These are phyloP conservation scores for Plenodomus tracheiphilus DNA, from an alignment of 2,329 filamentous ascomycete genomes.

Conservation along the genomic window DNA sequence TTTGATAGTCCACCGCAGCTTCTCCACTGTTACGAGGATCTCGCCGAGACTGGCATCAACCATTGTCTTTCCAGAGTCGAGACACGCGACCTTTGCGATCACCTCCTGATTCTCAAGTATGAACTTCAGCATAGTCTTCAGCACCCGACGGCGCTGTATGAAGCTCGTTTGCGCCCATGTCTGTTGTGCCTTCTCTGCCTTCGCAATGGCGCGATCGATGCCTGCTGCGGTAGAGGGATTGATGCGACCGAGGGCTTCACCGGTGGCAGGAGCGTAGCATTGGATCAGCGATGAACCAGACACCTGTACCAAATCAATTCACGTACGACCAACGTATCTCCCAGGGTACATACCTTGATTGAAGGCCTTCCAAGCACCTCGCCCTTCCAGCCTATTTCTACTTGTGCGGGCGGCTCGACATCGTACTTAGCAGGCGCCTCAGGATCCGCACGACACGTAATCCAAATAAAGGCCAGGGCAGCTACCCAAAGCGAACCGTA, in stretches of 20 bases:
- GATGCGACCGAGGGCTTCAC: conserved; percentile 76
- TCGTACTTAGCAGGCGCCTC: conserved; percentile 60
- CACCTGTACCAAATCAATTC: conserved; percentile 45
- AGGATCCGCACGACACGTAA: conserved; percentile 30
- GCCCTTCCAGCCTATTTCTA: conserved; percentile 57
- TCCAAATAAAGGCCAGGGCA: conserved; percentile 29
- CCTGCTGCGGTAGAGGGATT: conserved; percentile 75
- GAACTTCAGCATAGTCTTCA: conserved; percentile 79
- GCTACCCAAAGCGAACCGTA: conserved; percentile 25
- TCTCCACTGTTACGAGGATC: conserved; percentile 91
- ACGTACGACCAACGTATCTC: neutral
- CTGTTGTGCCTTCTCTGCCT: conserved; percentile 73
- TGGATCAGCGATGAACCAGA: conserved; percentile 70
- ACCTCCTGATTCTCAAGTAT: conserved; percentile 86
- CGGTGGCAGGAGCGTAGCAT: conserved; percentile 89
- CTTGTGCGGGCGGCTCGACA: conserved; percentile 65
- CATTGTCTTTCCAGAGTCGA: conserved; percentile 96
- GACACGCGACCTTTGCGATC: conserved; percentile 81
- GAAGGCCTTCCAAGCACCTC: conserved; percentile 62
- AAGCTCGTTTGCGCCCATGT: conserved; percentile 81
- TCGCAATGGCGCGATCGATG: conserved; percentile 77
- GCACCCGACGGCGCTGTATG: conserved; percentile 72
- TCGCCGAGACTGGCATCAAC: conserved; percentile 93
- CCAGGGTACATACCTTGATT: conserved; percentile 56
- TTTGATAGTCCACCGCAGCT: conserved; percentile 88